Base-by-base conservation (phyloP, 805 yeast genomes). In the Soucietia sequanensis region DNA sequence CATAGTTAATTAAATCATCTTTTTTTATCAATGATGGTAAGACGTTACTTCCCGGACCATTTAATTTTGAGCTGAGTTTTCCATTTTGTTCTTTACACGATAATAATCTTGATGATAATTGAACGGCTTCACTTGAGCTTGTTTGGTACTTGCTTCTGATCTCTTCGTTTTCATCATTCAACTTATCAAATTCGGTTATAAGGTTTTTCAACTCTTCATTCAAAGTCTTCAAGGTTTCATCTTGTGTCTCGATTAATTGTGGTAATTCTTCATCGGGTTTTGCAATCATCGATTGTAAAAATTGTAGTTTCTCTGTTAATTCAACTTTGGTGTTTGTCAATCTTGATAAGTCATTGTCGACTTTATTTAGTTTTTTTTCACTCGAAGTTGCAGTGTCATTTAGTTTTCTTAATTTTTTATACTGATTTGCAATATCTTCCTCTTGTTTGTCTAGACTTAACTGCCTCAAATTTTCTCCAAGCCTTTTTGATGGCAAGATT, bases 21-120 rank as follows among this genome's bases (percentile, higher is more conserved):
- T 55, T 57, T 22, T 53, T 50, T 10, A 62, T 47, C 24, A 67
- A 50, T 3, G 59, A 43, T 1, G 72, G 72, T 17, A 68, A 47
- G 2, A 56, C 37, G 17, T 47, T 50, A 45, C 58, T 54, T 2
- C 72, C 72, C 1, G 65, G 62, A 0, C 68, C 67, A 23, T 48
- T 47, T 4, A 58, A 27, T 37, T 60, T 60, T 9, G 26, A 25
- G 10, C 41, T 44, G 4, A 63, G 43, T 25, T 35, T 38, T 0
- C 13, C 20, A 27, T 54, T 52, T 17, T 43, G 46, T 2, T 43
- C 51, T 29, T 51, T 55, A 5, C 54, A 38, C 6, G 33, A 34
- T 4, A 33, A 42, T 5, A 65, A 41, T 27, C 44, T 43, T 1
- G 39, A 39, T 3, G 65, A 52, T 9, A 53, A 42, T 23, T 50